Conservation (phyloP, 2,329 filamentous ascomycete genomes). For the Aureobasidium subglaciale region DNA sequence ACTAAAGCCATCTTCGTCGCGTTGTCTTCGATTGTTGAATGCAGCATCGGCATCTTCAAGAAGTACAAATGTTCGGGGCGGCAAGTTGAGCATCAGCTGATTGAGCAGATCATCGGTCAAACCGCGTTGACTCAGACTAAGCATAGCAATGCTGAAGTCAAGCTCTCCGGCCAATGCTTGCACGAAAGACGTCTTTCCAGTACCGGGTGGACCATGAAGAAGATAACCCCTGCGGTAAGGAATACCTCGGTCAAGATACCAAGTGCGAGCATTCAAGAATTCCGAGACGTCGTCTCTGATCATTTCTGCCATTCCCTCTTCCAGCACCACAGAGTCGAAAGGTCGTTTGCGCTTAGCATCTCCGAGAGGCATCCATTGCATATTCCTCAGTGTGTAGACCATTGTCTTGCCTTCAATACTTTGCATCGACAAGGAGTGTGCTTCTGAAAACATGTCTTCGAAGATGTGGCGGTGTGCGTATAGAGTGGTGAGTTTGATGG, state of each 20-base stretch:
- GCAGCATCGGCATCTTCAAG: slow-evolving; percentile 90
- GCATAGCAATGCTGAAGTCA: slow-evolving; percentile 85
- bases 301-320: slow-evolving; percentile 72
- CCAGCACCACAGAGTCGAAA: slow-evolving; percentile 78
- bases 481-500: slow-evolving; percentile 82
- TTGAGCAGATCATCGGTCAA: slow-evolving; percentile 86
- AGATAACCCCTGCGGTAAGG: slow-evolving; percentile 87
- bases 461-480: slow-evolving; percentile 87
- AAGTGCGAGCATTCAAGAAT: slow-evolving; percentile 70
- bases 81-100: slow-evolving; percentile 77
- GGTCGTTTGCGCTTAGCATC: slow-evolving; percentile 80
- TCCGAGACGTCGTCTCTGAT: slow-evolving; percentile 76
- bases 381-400: slow-evolving; percentile 78
- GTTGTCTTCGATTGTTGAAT: slow-evolving; percentile 71
- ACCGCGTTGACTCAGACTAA: slow-evolving; percentile 84
- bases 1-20: slow-evolving; percentile 73
- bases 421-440: slow-evolving; percentile 69
- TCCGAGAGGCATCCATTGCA: slow-evolving; percentile 80
- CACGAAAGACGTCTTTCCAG: slow-evolving; percentile 93
- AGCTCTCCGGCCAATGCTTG: slow-evolving; percentile 88
- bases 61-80: slow-evolving; percentile 71
- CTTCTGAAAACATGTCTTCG: slow-evolving; percentile 81
- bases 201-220: slow-evolving; percentile 81
- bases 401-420: slow-evolving; percentile 87
- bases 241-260: slow-evolving; percentile 93